Percentiles rank a stretch among this genome's conserved stretches.
Evolutionary conservation across 2,329 filamentous ascomycete genomes (phyloP).

Genomic region (Tolypocladium pustulatum): DNA sequence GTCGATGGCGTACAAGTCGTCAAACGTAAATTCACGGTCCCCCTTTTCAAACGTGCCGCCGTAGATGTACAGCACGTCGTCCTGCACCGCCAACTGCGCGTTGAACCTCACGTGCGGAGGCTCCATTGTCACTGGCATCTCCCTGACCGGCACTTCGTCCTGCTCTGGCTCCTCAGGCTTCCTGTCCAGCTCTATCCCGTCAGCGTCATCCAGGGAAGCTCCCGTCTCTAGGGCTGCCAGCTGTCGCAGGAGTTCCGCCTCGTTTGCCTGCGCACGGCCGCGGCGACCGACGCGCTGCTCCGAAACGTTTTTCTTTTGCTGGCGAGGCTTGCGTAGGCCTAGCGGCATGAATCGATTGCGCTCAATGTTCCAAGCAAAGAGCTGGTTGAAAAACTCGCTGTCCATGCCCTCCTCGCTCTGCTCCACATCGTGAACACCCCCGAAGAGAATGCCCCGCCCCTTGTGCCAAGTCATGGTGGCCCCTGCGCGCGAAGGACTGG

Average conservation of each 20-base stretch:
- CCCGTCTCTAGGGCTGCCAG: slow-evolving; percentile 77
- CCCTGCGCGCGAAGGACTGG: slow-evolving; percentile 73
- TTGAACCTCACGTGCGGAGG: slow-evolving; percentile 89
- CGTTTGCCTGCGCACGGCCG: slow-evolving; percentile 76
- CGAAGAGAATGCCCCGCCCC: slow-evolving; percentile 84
- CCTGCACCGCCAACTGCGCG: slow-evolving; percentile 78
- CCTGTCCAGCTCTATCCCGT: slow-evolving; percentile 38
- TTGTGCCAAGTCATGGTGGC: slow-evolving; percentile 93
- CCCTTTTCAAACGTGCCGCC: slow-evolving; percentile 93
- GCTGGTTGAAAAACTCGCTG: slow-evolving; percentile 88
- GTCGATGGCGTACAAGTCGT: slow-evolving; percentile 87
- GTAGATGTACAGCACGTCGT: slow-evolving; percentile 87
- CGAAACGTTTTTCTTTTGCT: slow-evolving; percentile 45
- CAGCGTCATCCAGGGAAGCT: slow-evolving; percentile 44
- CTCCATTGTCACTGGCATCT: slow-evolving; percentile 62
- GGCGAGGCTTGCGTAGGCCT: slow-evolving; percentile 61
- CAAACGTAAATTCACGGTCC: slow-evolving; percentile 90
- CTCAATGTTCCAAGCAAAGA: slow-evolving; percentile 92
- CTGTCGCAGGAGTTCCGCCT: slow-evolving; percentile 81
- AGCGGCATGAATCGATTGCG: slow-evolving; percentile 91
- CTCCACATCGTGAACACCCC: slow-evolving; percentile 88
- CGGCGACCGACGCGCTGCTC: slow-evolving; percentile 49
- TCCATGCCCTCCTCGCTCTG: slow-evolving; percentile 91
- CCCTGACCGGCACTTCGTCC: slow-evolving; percentile 46
- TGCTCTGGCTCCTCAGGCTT: slow-evolving; percentile 42